Percentiles rank a stretch among this genome's conserved stretches.
Evolutionary conservation across 2,329 filamentous ascomycete genomes (phyloP).

Genomic region (Botrytis pseudocinerea): DNA sequence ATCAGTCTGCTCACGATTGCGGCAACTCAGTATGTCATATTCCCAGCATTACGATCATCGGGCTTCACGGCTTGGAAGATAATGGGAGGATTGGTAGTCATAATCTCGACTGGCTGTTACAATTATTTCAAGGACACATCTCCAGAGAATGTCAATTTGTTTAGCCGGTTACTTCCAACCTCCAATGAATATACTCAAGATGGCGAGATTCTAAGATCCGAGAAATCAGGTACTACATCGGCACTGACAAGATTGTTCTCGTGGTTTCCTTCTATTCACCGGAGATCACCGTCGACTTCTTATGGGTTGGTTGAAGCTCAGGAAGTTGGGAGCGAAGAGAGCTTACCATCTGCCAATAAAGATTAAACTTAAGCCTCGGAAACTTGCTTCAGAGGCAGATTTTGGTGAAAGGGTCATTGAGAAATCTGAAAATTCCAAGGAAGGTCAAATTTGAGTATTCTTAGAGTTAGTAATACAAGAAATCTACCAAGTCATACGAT

Average conservation of each 20-base stretch:
- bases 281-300: not conserved
- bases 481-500: not conserved
- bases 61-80: constrained; percentile 29
- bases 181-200: not conserved
- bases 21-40: constrained; percentile 28
- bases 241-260: not conserved
- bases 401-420: not conserved
- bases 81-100: constrained; percentile 30
- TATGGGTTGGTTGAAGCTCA: not conserved
- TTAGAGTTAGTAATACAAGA: not conserved
- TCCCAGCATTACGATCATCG: constrained; percentile 26
- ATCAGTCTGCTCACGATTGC: constrained; percentile 30
- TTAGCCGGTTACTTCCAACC: not conserved
- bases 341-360: not conserved
- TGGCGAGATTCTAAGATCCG: not conserved
- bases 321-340: not conserved
- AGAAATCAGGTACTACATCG: not conserved
- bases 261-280: not conserved
- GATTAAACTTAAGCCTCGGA: not conserved
- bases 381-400: too few relatives aligned
- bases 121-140: constrained; percentile 29
- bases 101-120: constrained; percentile 30
- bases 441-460: not conserved
- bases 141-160: not conserved
- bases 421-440: fast-evolving